Evolutionary conservation across 148 eudicot species (phyloP).

Genomic region (Linanthus parryae): DNA sequence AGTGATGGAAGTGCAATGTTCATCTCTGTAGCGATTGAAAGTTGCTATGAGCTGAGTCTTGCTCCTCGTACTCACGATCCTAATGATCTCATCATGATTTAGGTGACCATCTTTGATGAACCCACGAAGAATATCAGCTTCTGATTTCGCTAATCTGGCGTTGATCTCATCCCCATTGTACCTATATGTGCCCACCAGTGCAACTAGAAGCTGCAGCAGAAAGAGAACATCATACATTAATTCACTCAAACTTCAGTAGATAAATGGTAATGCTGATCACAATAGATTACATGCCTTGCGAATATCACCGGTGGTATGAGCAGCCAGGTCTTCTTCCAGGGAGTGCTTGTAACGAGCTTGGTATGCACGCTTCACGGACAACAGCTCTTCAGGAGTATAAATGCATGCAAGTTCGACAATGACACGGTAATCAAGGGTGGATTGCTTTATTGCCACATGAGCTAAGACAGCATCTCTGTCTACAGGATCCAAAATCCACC

Average conservation of each 20-base stretch:
- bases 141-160: constrained; percentile 43
- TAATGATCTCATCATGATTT: constrained; percentile 56
- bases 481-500: constrained; percentile 71
- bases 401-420: constrained; percentile 57
- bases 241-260: too few species aligned
- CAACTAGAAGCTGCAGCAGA: constrained; percentile 55
- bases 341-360: constrained; percentile 49
- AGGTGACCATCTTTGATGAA: constrained; percentile 44
- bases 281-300: constrained; percentile 39
- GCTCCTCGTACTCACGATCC: constrained; percentile 81
- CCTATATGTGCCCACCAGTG: constrained; percentile 58
- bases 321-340: constrained; percentile 74
- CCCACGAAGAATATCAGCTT: constrained; percentile 52
- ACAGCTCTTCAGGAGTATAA: constrained; percentile 43
- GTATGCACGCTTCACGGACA: constrained; percentile 61
- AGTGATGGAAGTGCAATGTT: constrained; percentile 50
- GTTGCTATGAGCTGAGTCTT: constrained; percentile 73
- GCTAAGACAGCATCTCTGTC: constrained; percentile 74
- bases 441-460: constrained; percentile 49
- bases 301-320: constrained; percentile 42
- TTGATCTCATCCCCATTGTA: constrained; percentile 51
- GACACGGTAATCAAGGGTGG: constrained; percentile 31
- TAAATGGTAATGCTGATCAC: too few species aligned
- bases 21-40: constrained; percentile 69
- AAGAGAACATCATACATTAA: too few species aligned